Percentiles rank a stretch among this genome's conserved stretches.
Evolutionary conservation across 306 rosid species (phyloP).

Genomic region (Prunus padus): DNA sequence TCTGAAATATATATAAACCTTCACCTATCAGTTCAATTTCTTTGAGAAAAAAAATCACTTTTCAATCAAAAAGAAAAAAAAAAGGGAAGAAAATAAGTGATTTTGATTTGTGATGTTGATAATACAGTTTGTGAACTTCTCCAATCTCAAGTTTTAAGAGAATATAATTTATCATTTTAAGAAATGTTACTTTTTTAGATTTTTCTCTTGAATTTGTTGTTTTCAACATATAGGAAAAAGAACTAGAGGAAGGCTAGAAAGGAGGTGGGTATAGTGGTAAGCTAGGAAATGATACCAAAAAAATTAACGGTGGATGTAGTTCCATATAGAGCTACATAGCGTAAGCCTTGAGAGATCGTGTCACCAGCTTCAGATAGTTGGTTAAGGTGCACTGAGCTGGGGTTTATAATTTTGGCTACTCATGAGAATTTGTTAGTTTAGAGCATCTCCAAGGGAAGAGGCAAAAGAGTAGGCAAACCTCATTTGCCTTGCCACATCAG

Average conservation of each 20-base stretch:
- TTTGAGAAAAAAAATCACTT: neutral
- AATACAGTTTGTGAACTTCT: neutral
- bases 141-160: neutral
- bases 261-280: neutral
- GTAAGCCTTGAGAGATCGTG: neutral
- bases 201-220: neutral
- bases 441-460: no score
- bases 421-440: neutral
- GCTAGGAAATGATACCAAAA: neutral
- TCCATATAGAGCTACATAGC: no score
- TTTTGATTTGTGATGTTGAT: neutral
- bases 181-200: neutral
- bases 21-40: neutral
- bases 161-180: neutral
- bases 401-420: neutral
- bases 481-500: no score
- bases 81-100: neutral
- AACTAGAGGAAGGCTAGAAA: neutral
- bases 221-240: neutral
- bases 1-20: neutral
- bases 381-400: conserved; percentile 7
- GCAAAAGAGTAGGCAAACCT: no score
- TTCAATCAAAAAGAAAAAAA: neutral
- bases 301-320: neutral
- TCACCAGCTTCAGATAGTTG: conserved; percentile 6